Conservation (phyloP, 768 basidiomycete genomes). For the Mycena rebaudengoi region DNA sequence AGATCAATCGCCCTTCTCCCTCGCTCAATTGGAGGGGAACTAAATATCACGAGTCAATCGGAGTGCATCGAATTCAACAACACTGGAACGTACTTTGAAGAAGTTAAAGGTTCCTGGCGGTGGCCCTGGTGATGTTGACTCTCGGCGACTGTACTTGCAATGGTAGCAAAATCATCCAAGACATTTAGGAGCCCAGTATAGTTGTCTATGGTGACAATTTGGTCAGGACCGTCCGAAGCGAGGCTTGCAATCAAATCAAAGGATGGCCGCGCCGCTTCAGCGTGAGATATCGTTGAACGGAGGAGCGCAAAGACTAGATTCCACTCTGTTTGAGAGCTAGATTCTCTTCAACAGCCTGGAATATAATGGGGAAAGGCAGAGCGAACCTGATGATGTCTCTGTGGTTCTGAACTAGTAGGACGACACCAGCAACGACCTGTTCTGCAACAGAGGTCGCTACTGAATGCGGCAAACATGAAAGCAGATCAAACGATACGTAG, state of each 20-base stretch:
- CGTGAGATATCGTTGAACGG: constrained; percentile 83
- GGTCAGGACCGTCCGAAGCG: constrained; percentile 66
- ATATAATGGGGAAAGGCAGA: not conserved
- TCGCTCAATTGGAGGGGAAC: constrained; percentile 81
- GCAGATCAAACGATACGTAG: constrained; percentile 91
- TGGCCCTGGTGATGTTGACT: constrained; percentile 63
- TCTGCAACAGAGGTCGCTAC: constrained; percentile 90
- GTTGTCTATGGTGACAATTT: constrained; percentile 78
- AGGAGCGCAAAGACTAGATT: constrained; percentile 90
- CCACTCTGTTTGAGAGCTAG: constrained; percentile 94
- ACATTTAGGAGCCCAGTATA: constrained; percentile 81
- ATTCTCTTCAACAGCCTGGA: constrained; percentile 6
- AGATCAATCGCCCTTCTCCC: constrained; percentile 87
- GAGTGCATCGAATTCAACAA: not conserved
- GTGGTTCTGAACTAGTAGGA: constrained; percentile 81
- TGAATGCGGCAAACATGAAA: constrained; percentile 78
- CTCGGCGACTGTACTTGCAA: constrained; percentile 68
- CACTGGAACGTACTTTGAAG: constrained; percentile 55
- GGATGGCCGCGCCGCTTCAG: constrained; percentile 86
- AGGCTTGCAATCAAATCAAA: constrained; percentile 80
- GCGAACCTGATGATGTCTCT: constrained; percentile 71
- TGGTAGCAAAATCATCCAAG: constrained; percentile 86
- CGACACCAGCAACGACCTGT: constrained; percentile 87
- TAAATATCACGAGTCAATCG: constrained; percentile 36
- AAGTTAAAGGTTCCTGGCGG: constrained; percentile 56